These are phyloP conservation scores for Leccinum pellstonianum DNA, from an alignment of 768 basidiomycete genomes.

Conservation along the genomic window DNA sequence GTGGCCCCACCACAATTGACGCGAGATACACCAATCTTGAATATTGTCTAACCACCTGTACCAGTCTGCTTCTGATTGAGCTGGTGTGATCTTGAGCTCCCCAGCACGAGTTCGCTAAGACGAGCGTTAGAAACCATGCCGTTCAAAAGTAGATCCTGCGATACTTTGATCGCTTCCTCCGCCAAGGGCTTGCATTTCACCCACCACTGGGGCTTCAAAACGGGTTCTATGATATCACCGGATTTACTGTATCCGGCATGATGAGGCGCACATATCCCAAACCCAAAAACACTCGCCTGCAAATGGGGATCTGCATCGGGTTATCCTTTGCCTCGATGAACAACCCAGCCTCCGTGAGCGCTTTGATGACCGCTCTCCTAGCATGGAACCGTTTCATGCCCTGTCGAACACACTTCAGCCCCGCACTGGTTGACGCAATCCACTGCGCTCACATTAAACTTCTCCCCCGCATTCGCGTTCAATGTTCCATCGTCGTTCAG, in stretches of 20 bases:
- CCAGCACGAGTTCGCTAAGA: conserved; percentile 82
- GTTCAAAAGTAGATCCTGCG: neutral
- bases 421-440: neutral
- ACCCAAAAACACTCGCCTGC: conserved; percentile 50
- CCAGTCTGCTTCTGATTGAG: conserved; percentile 90
- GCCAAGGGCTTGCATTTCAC: conserved; percentile 90
- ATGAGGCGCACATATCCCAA: neutral
- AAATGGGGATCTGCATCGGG: conserved; percentile 95
- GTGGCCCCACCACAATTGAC: conserved; percentile 99
- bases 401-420: conserved; percentile 35
- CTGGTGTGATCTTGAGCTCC: conserved; percentile 80
- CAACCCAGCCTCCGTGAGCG: conserved; percentile 77
- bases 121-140: neutral
- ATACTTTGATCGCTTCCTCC: conserved; percentile 82
- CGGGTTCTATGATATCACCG: conserved; percentile 92
- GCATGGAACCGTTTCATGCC: conserved; percentile 99
- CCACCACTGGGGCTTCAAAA: conserved; percentile 99
- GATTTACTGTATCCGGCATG: conserved; percentile 65
- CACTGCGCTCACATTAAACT: conserved; percentile 56
- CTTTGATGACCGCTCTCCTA: conserved; percentile 77
- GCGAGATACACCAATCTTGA: conserved; percentile 99
- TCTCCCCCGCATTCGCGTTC: conserved; percentile 82
- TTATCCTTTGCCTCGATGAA: conserved; percentile 94
- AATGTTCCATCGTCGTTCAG: conserved; percentile 96
- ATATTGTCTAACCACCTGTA: conserved; percentile 93